Base-by-base conservation (phyloP, 805 yeast species). In the Kuraishia hungarica region DNA sequence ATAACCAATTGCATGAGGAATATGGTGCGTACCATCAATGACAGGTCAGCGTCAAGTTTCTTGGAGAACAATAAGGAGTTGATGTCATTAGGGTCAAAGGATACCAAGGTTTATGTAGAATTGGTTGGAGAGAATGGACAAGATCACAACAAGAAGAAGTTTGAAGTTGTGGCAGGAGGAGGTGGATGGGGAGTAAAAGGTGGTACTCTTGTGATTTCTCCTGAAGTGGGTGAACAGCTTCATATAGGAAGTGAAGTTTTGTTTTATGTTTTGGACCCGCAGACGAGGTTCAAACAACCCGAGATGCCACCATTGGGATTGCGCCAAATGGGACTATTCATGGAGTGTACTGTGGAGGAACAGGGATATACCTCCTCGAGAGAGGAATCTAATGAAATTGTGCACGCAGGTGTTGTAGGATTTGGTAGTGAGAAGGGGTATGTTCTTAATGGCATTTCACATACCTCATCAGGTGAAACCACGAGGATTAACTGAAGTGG, bases 121-220 rank as follows among this genome's bases (percentile, higher is more conserved):
- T 39, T 75, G 15, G 47, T 50, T 19, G n/a, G 39, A 2, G 21
- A 48, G 21, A 52, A 23, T 17, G 47, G 23, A 0, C 43, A 51
- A 2, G 53, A 58, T 17, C 58, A 61, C 54, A 58, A 55, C 46
- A 62, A 67, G 2, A 61, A 64, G 54, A 70, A 75, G 54, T 78
- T 70, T 64, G 78, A 80, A 62, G 83, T 86, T 21, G 73, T 82
- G 39, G 91, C 89, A 4, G 91, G 91, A 2, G 91, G 91, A 1
- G 86, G 89, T 2, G 83, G 85, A 1, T 86, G 90, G 90, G 88
- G 89, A 1, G 80, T 83, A 28, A 79, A 85, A 55, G 83, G 87
- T 2, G 80, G 80, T 39, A 79, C 83, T 64, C 72, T 86, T n/a
- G 91, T 82, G 1, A 64, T 86, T 13, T 86, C 86, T 28, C 84